These are phyloP conservation scores for Alternaria longipes DNA, from an alignment of 2,329 filamentous ascomycete genomes.

Conservation along the genomic window DNA sequence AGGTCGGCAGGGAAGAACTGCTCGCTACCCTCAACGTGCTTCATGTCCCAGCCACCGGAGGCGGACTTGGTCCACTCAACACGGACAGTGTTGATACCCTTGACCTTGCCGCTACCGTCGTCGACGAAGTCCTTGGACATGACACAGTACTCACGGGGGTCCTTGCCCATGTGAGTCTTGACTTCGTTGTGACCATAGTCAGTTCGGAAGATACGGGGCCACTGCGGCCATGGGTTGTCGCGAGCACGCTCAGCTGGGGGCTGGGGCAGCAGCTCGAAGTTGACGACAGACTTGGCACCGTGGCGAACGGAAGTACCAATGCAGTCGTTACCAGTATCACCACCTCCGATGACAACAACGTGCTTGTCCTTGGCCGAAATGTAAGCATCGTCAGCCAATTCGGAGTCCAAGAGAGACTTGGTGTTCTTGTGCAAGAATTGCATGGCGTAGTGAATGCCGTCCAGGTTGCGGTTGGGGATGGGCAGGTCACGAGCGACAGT, in stretches of 20 bases:
- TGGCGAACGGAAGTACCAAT: slow-evolving; percentile 96
- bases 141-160: slow-evolving; percentile 96
- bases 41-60: slow-evolving; percentile 96
- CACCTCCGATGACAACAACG: slow-evolving; percentile 95
- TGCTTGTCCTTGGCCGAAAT: slow-evolving; percentile 96
- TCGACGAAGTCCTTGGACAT: slow-evolving; percentile 98
- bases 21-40: slow-evolving; percentile 91
- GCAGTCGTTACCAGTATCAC: slow-evolving; percentile 97
- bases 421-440: slow-evolving; percentile 97
- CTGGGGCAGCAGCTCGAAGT: slow-evolving; percentile 95
- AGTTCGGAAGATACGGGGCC: slow-evolving; percentile 97
- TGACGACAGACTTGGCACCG: slow-evolving; percentile 93
- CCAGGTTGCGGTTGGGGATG: too few relatives aligned
- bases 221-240: slow-evolving; percentile 98
- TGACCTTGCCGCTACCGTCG: slow-evolving; percentile 85
- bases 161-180: slow-evolving; percentile 93
- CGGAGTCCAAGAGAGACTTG: slow-evolving; percentile 93
- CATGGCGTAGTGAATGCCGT: slow-evolving; percentile 66
- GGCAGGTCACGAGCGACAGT: too few relatives aligned
- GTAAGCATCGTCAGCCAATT: slow-evolving; percentile 82
- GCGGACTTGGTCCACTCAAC: slow-evolving; percentile 95
- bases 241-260: slow-evolving; percentile 87
- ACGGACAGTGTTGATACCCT: slow-evolving; percentile 93
- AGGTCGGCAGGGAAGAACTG: slow-evolving; percentile 97
- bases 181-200: slow-evolving; percentile 97